Evolutionary conservation across 768 basidiomycete species (phyloP).

Genomic region (Mycena sanguinolenta): DNA sequence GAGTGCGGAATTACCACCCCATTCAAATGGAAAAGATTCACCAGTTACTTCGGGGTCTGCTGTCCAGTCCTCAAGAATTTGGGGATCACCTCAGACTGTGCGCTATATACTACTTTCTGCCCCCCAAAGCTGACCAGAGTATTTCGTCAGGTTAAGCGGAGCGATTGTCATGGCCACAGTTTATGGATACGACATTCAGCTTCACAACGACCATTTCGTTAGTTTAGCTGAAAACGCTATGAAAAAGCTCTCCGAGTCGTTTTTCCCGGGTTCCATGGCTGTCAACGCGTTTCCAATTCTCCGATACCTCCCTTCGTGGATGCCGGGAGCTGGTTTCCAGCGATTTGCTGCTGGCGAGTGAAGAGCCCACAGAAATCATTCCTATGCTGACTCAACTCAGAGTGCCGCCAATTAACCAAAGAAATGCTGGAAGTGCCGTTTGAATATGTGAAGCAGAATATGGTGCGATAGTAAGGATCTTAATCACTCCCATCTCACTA

Average conservation of each 20-base stretch:
- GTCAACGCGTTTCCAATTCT: slow-evolving; percentile 49
- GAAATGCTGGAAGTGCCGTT: too few species aligned
- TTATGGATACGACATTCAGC: slow-evolving; percentile 49
- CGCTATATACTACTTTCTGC: neutral
- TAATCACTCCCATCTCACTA: neutral
- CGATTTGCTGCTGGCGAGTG: too few species aligned
- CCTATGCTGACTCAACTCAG: neutral
- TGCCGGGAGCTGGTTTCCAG: slow-evolving; percentile 36
- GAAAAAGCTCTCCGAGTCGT: slow-evolving; percentile 21
- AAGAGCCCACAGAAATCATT: slow-evolving; percentile 17
- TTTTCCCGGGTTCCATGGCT: slow-evolving; percentile 39
- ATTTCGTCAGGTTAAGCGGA: slow-evolving; percentile 43
- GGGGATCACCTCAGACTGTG: slow-evolving; percentile 29
- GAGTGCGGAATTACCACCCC: slow-evolving; percentile 36
- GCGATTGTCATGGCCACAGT: slow-evolving; percentile 47
- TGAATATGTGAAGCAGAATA: too few species aligned
- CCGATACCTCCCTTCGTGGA: slow-evolving; percentile 52
- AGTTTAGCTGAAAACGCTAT: slow-evolving; percentile 37
- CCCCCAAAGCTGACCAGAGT: slow-evolving; percentile 18
- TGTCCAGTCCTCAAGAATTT: slow-evolving; percentile 35
- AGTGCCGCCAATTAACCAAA: slow-evolving; percentile 13
- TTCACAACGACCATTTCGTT: slow-evolving; percentile 42
- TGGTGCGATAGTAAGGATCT: slow-evolving; percentile 5
- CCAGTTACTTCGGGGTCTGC: too few species aligned
- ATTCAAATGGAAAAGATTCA: slow-evolving; percentile 42